These are phyloP conservation scores for Articulospora tetracladia DNA, from an alignment of 495 filamentous ascomycete species.

Conservation along the genomic window DNA sequence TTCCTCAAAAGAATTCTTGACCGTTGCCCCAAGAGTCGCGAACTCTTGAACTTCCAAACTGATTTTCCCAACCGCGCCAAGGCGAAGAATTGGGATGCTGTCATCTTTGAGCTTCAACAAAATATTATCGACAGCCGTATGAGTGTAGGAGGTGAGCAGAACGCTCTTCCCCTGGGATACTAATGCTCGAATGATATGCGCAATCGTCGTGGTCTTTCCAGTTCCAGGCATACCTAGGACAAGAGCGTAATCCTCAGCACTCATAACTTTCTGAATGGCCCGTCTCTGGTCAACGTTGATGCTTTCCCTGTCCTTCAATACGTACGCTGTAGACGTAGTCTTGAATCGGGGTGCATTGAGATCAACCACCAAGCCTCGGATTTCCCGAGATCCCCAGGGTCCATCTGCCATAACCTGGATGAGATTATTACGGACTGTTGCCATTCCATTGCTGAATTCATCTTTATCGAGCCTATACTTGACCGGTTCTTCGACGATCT, in stretches of 20 bases:
- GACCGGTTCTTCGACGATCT: conserved; percentile 48
- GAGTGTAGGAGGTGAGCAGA: conserved; percentile 89
- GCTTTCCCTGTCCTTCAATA: conserved; percentile 47
- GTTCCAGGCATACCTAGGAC: conserved; percentile 98
- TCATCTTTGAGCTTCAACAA: conserved; percentile 82
- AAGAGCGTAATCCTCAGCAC: conserved; percentile 87
- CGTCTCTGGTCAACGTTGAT: conserved; percentile 84
- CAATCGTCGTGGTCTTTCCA: conserved; percentile 96
- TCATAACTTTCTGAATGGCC: conserved; percentile 92
- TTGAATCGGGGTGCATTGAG: conserved; percentile 70
- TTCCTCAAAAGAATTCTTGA: conserved; percentile 74
- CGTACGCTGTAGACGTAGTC: conserved; percentile 53
- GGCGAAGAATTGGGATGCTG: conserved; percentile 73
- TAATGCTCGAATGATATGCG: conserved; percentile 91
- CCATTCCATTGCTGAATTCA: conserved; percentile 97
- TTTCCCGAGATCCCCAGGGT: conserved; percentile 63
- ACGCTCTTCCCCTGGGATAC: conserved; percentile 89
- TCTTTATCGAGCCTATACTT: conserved; percentile 92
- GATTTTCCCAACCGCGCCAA: conserved; percentile 79
- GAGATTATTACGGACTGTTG: conserved; percentile 87
- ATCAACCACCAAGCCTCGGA: conserved; percentile 76
- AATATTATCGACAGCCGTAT: conserved; percentile 97
- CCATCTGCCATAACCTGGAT: conserved; percentile 85
- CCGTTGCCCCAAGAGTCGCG: conserved; percentile 66
- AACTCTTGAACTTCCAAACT: conserved; percentile 84